Evolutionary conservation across 352 stramenopile species (phyloP).

Genomic region (Phytophthora macrochlamydospora): DNA sequence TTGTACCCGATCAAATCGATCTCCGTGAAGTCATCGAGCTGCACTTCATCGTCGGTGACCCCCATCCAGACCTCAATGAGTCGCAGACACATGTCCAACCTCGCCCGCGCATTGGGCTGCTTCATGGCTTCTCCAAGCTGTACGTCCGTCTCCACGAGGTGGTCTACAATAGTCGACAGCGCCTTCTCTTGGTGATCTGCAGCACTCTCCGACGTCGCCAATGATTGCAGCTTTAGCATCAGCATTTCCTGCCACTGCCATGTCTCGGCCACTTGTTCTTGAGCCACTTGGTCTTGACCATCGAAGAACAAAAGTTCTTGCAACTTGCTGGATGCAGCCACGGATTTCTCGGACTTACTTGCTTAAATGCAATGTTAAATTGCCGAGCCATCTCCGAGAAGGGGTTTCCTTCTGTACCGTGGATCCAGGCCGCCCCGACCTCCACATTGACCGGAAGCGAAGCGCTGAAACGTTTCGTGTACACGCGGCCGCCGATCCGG

Average conservation of each 20-base stretch:
- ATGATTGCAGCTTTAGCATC: conserved; percentile 46
- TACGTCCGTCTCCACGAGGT: conserved; percentile 27
- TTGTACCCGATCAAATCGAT: conserved; percentile 59
- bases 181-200: conserved; percentile 20
- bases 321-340: conserved; percentile 61
- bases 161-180: conserved; percentile 42
- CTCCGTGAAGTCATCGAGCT: conserved; percentile 64
- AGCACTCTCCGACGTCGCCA: conserved; percentile 29
- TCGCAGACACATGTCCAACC: conserved; percentile 47
- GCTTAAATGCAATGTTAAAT: conserved; percentile 51
- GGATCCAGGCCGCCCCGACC: conserved; percentile 64
- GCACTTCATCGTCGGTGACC: conserved; percentile 45
- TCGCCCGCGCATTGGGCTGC: conserved; percentile 24
- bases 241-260: conserved; percentile 54
- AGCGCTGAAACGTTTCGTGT: conserved; percentile 55
- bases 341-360: conserved; percentile 59
- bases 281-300: conserved; percentile 24
- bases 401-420: conserved; percentile 51
- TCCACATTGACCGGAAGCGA: conserved; percentile 52
- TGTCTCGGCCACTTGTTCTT: conserved; percentile 39
- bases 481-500: conserved; percentile 56
- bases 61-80: conserved; percentile 71
- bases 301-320: conserved; percentile 54
- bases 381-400: conserved; percentile 43
- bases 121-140: conserved; percentile 25